Conservation (phyloP, 1,284 basidiomycete genomes). For the Sutorius eximius region DNA sequence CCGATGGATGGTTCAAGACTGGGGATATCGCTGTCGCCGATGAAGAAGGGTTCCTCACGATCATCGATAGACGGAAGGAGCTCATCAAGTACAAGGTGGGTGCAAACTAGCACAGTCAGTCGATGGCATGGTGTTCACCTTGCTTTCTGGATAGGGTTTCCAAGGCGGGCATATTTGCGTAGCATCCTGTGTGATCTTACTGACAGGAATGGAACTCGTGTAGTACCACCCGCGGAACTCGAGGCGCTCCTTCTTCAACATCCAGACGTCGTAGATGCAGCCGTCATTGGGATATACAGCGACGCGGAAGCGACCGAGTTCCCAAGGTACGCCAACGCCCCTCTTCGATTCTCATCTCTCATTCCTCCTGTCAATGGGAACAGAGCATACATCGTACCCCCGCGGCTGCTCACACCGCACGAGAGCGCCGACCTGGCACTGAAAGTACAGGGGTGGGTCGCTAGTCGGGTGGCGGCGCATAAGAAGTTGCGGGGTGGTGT, state of each 20-base stretch:
- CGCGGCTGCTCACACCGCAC: conserved; percentile 20
- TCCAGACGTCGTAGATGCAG: conserved; percentile 68
- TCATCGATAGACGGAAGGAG: conserved; percentile 77
- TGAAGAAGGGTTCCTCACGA: conserved; percentile 61
- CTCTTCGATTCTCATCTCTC: neutral
- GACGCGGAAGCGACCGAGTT: conserved; percentile 71
- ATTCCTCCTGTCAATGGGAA: neutral
- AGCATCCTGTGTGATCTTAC: conserved; percentile 9
- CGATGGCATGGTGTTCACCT: neutral
- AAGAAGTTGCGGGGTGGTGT: conserved; percentile 70
- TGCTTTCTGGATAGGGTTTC: conserved; percentile 46
- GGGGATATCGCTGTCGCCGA: conserved; percentile 73
- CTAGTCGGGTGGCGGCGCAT: conserved; percentile 59
- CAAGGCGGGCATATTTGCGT: conserved; percentile 47
- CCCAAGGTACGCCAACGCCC: conserved; percentile 50
- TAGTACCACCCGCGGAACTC: conserved; percentile 82
- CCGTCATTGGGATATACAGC: conserved; percentile 70
- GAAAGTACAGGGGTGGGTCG: conserved; percentile 63
- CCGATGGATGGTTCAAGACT: conserved; percentile 81
- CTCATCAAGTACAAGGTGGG: conserved; percentile 80
- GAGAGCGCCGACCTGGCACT: conserved; percentile 45
- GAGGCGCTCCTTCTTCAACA: conserved; percentile 74
- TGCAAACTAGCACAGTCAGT: neutral
- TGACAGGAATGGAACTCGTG: neutral
- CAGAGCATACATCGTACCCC: conserved; percentile 68